Evolutionary conservation across 441 rosid species (phyloP).

Genomic region (Pelargonium myrrhifolium): DNA sequence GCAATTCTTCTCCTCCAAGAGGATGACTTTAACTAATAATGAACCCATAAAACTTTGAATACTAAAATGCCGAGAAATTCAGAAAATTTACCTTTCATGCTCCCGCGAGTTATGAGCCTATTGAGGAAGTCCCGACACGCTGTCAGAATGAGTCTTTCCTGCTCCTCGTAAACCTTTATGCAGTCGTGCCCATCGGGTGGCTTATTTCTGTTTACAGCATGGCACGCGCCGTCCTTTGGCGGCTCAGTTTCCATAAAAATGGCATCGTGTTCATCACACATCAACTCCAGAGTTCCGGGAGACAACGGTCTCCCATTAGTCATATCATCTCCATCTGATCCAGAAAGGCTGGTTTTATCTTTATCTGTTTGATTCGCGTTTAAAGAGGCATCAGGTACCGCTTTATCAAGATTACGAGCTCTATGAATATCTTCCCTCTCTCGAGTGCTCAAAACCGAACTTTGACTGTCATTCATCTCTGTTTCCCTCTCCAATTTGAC

Average conservation of each 20-base stretch:
- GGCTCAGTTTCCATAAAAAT: slow-evolving; percentile 30
- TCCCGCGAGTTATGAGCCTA: slow-evolving; percentile 43
- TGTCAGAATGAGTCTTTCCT: slow-evolving; percentile 54
- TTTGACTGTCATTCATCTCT: slow-evolving; percentile 19
- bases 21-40: neutral
- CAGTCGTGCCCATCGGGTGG: slow-evolving; percentile 23
- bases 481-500: slow-evolving; percentile 19
- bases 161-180: slow-evolving; percentile 47
- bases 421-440: slow-evolving; percentile 25
- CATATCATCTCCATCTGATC: slow-evolving; percentile 22
- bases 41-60: slow-evolving; percentile 1
- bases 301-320: slow-evolving; percentile 39
- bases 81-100: slow-evolving; percentile 42
- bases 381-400: slow-evolving; percentile 20
- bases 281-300: slow-evolving; percentile 54
- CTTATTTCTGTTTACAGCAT: slow-evolving; percentile 17
- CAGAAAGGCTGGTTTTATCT: slow-evolving; percentile 26
- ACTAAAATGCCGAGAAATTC: slow-evolving; percentile 2
- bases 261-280: slow-evolving; percentile 50
- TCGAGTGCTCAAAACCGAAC: slow-evolving; percentile 20
- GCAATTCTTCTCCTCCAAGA: neutral
- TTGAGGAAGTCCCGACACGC: slow-evolving; percentile 53
- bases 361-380: slow-evolving; percentile 25
- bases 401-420: slow-evolving; percentile 25
- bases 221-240: slow-evolving; percentile 22